Conservation (phyloP, 169 alveolate genomes). For the Fabrea salina region DNA sequence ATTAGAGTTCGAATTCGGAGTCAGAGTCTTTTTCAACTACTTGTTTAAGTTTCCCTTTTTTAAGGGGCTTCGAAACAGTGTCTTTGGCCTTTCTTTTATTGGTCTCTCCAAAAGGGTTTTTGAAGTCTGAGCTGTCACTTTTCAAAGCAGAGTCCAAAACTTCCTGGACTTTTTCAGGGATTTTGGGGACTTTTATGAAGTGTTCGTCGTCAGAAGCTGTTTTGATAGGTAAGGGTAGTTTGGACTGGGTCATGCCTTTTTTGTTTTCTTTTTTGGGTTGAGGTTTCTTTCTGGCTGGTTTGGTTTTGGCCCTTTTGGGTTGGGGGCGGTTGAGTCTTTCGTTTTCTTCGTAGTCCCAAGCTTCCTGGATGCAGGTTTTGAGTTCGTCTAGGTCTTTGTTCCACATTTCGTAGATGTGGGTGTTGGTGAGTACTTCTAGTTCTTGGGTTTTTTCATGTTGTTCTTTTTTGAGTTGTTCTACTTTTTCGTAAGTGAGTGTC, state of each 20-base stretch:
- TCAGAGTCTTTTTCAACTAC: too few species aligned
- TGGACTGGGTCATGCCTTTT: neutral
- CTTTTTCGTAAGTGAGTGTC: slow-evolving; percentile 78
- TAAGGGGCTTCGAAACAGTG: too few species aligned
- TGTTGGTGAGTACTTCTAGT: slow-evolving; percentile 49
- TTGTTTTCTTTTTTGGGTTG: neutral
- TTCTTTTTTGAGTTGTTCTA: slow-evolving; percentile 63
- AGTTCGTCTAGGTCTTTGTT: slow-evolving; percentile 68
- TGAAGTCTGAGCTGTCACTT: neutral
- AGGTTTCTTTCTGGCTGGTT: slow-evolving; percentile 10
- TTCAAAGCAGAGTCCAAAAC: neutral
- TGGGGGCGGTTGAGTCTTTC: slow-evolving; percentile 38
- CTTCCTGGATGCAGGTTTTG: slow-evolving; percentile 46
- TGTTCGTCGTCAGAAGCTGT: neutral
- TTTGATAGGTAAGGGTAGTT: neutral
- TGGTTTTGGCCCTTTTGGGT: neutral
- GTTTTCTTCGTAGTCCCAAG: slow-evolving; percentile 60
- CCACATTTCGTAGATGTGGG: slow-evolving; percentile 64
- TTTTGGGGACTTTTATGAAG: neutral
- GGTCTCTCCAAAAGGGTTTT: neutral
- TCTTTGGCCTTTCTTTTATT: neutral
- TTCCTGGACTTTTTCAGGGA: neutral
- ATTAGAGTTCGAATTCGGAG: too few species aligned
- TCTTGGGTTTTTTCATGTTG: slow-evolving; percentile 53
- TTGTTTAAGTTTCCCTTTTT: too few species aligned